phyloP scores from a whole-genome alignment of 2,329 filamentous ascomycete genomes.

The Apiospora hydei region DNA sequence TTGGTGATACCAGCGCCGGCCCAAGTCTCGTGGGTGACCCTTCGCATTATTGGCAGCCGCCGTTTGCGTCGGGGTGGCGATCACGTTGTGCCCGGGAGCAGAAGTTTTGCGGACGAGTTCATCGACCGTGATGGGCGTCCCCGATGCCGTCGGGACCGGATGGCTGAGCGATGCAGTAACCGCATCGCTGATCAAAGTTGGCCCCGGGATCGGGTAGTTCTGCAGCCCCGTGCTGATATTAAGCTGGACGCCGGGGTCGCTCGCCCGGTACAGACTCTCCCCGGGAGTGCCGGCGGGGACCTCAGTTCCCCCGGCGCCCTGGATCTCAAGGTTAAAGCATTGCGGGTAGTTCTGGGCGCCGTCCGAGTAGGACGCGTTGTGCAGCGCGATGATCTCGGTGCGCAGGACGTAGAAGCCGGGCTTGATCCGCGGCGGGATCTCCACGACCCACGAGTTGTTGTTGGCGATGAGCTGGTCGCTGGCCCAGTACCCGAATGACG shows the following conservation, averaged over 20 bases:
- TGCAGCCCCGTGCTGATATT: slow-evolving; percentile 26
- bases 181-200: slow-evolving; percentile 28
- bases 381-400: slow-evolving; percentile 39
- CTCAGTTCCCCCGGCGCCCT: slow-evolving; percentile 30
- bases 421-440: slow-evolving; percentile 42
- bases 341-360: slow-evolving; percentile 38
- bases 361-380: slow-evolving; percentile 33
- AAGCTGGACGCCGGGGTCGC: slow-evolving; percentile 25
- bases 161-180: slow-evolving; percentile 23
- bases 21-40: not conserved
- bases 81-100: not conserved
- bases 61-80: not conserved
- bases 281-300: slow-evolving; percentile 24
- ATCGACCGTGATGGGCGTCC: slow-evolving; percentile 18
- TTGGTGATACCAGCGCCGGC: slow-evolving; percentile 20
- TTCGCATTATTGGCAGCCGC: not conserved
- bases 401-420: slow-evolving; percentile 37
- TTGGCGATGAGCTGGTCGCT: slow-evolving; percentile 58
- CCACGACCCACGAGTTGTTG: slow-evolving; percentile 34
- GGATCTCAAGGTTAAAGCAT: slow-evolving; percentile 38
- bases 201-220: slow-evolving; percentile 27
- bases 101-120: not conserved
- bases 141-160: slow-evolving; percentile 24
- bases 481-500: slow-evolving; percentile 40
- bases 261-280: slow-evolving; percentile 26